Conservation (phyloP, 192 early-diverging fungal species). For the Oehlia diaphana region DNA sequence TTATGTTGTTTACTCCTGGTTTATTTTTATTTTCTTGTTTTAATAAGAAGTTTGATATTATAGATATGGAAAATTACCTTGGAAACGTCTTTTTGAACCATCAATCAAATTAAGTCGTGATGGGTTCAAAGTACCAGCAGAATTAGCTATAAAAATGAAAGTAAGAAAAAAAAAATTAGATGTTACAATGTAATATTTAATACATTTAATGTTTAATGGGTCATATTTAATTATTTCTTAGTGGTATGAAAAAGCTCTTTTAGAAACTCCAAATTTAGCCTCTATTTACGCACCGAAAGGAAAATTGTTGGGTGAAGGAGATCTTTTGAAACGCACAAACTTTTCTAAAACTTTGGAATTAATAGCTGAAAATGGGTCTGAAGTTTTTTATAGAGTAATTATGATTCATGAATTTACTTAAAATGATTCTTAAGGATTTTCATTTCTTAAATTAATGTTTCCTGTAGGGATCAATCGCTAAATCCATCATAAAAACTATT, state of each 20-base stretch:
- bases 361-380: conserved; percentile 61
- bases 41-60: neutral
- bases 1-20: neutral
- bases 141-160: conserved; percentile 39
- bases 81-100: conserved; percentile 77
- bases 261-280: conserved; percentile 39
- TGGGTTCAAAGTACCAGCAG: conserved; percentile 65
- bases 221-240: neutral
- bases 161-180: conserved; percentile 1
- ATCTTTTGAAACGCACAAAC: conserved; percentile 58
- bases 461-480: conserved; percentile 59
- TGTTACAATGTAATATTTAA: neutral
- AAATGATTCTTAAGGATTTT: conserved; percentile 30
- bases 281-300: conserved; percentile 74
- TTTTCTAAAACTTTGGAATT: conserved; percentile 64
- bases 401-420: neutral
- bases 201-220: neutral
- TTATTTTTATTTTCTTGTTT: neutral
- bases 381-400: conserved; percentile 55
- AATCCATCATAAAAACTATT: conserved; percentile 64
- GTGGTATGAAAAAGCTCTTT: conserved; percentile 25
- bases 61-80: conserved; percentile 78
- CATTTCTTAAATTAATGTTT: neutral
- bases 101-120: conserved; percentile 73
- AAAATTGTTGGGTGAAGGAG: conserved; percentile 63